Base-by-base conservation (phyloP, 2,329 filamentous ascomycete species). In the Zopfia rhizophila region DNA sequence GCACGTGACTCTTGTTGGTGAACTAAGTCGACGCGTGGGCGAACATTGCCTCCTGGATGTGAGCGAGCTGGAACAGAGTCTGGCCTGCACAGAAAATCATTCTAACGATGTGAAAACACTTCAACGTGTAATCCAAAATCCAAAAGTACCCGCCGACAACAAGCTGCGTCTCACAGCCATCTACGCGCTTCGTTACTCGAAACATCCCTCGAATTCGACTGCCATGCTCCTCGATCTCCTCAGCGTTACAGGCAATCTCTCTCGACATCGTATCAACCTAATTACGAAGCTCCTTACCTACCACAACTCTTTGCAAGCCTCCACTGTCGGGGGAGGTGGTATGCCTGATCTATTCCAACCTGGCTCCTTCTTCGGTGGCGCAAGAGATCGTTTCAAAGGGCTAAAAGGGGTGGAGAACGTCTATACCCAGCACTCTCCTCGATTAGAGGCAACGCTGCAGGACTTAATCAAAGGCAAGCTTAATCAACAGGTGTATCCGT, bases 361-460 rank as follows among this genome's bases (percentile, higher is more conserved):
- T 0, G 69, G 71, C 2, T 93, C 91, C 4, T 93, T 99, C 55
- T 96, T 99, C 72, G 90, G 90, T 0, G 90, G 90, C 10, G 91
- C 92, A 8, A 83, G 91, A 27, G 90, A 88, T 63, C 86, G 92
- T 4, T 91, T 99, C 72, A 96, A 96, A 65, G 94, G 94, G 0
- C 80, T 99, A 11, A 97, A 97, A 66, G 94, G 94, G 2, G 94
- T 99, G 1, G 95, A 99, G 70, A 99, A 99, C 61, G 94, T 99
- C 19, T 99, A 99, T 70, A 99, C 94, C 0, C 95, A 99, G 70
- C 94, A 99, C 71, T 95, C 91, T 5, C 91, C 95, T 0, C 82
- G 91, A 16, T 74, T 99, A 12, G 92, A 97, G 70, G 83, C 83
- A 17, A 97, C 91, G 0, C 75, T 99, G 13, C 93, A 97, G 67